These are phyloP conservation scores for Venturia effusa DNA, from an alignment of 2,329 filamentous ascomycete genomes.

Conservation along the genomic window DNA sequence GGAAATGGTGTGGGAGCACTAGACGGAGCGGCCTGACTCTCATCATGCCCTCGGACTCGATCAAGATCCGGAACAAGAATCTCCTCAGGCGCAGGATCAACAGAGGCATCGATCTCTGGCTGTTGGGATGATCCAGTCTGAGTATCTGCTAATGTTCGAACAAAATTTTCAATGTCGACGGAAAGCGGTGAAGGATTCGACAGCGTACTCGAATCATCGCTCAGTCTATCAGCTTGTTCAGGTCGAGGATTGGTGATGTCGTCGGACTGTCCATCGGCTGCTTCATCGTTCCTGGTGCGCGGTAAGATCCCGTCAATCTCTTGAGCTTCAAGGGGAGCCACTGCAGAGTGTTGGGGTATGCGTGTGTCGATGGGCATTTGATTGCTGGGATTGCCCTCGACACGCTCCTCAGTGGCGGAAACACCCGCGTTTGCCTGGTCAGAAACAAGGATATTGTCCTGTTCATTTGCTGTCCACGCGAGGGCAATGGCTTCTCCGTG, in stretches of 20 bases:
- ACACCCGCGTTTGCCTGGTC: neutral
- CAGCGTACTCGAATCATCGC: too few species aligned
- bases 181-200: too few species aligned
- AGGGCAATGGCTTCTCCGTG: neutral
- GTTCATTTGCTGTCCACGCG: neutral
- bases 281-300: neutral
- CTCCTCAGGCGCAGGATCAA: neutral
- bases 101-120: too few species aligned
- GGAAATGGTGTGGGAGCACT: neutral
- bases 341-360: neutral
- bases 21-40: neutral
- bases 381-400: neutral
- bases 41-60: neutral
- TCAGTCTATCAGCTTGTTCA: too few species aligned
- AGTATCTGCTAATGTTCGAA: too few species aligned
- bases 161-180: too few species aligned
- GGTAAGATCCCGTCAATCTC: neutral
- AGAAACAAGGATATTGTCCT: neutral
- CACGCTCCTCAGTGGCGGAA: neutral
- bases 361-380: neutral
- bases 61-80: neutral
- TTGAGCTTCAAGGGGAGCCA: neutral
- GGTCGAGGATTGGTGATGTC: too few species aligned
- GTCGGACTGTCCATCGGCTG: too few species aligned
- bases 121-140: too few species aligned